phyloP scores from a whole-genome alignment of 2,329 filamentous ascomycete species.

The Mycosphaerelloides madeirae region DNA sequence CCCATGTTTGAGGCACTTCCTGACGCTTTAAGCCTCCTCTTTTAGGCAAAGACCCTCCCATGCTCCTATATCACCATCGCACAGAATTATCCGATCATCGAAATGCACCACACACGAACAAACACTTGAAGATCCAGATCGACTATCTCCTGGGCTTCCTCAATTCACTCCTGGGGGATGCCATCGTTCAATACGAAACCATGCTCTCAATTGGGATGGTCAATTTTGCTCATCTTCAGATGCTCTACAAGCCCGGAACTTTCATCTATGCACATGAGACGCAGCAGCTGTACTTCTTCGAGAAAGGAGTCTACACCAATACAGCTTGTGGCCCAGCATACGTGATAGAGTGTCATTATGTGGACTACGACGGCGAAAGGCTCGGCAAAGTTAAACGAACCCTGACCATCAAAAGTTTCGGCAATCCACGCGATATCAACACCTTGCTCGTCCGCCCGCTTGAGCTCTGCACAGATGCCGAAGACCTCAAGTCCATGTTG shows the following conservation, averaged over 20 bases:
- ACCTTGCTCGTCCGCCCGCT: neutral
- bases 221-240: neutral
- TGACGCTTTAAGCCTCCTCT: no score
- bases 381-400: conserved; percentile 1
- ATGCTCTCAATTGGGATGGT: conserved; percentile 1
- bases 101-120: neutral
- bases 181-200: conserved; percentile 2
- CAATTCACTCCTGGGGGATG: conserved; percentile 1
- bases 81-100: neutral
- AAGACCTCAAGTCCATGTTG: neutral
- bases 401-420: neutral
- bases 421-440: conserved; percentile 3
- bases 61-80: conserved; percentile 1
- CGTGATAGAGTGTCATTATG: conserved; percentile 4
- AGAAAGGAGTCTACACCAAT: conserved; percentile 1
- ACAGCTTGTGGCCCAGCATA: conserved; percentile 1
- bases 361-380: conserved; percentile 4
- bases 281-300: conserved; percentile 3
- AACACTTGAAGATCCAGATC: neutral
- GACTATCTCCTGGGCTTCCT: conserved; percentile 1
- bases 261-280: conserved; percentile 1
- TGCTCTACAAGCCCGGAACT: neutral
- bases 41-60: conserved; percentile 4
- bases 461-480: neutral
- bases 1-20: no score